Base-by-base conservation (phyloP, 371 early-diverging fungal species). In the Quaeritorhiza haematococci region DNA sequence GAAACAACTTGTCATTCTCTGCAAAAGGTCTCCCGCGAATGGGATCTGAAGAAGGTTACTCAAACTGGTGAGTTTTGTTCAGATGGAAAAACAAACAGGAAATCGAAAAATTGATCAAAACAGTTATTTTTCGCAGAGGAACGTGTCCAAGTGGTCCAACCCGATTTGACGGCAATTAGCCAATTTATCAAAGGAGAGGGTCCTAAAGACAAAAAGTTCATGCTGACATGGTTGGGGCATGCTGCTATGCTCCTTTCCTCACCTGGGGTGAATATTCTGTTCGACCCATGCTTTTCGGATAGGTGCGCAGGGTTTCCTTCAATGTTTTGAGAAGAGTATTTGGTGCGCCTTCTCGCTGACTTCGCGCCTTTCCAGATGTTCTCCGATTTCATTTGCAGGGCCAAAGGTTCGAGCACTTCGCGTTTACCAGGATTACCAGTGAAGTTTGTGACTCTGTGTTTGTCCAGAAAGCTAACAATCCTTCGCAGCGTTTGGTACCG, bases 281-380 rank as follows among this genome's bases (percentile, higher is more conserved):
- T 82, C 57, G 89, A 89, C 55, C 90, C 90, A 0, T 79, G 86
- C 45, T 85, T 86, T 55, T 85, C 86, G 3, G 74, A 84, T 26
- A 74, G 90, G 55, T 89, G 86, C 61, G 78, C 85, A n/a, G n/a
- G n/a, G n/a, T n/a, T n/a, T n/a, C n/a, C n/a, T n/a, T n/a, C n/a
- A n/a, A n/a, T n/a, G n/a, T n/a, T n/a, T n/a, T n/a, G n/a, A n/a
- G n/a, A n/a, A n/a, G n/a, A n/a, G n/a, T n/a, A n/a, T n/a, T n/a
- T 48, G 56, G 55, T 24, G 30, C 8, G 34, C 27, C 17, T 38
- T n/a, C 27, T 19, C 30, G 51, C 33, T 8, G n/a, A n/a, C 17
- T 17, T 26, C 7, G 51, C 23, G 19, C 8, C 23, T 8, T 26
- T 15, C 19, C 28, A 19, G 29, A 24, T 26, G 15, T 47, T 10